These are phyloP conservation scores for Nannochloropsis gaditana DNA, from an alignment of 108 stramenopile species.

Conservation along the genomic window DNA sequence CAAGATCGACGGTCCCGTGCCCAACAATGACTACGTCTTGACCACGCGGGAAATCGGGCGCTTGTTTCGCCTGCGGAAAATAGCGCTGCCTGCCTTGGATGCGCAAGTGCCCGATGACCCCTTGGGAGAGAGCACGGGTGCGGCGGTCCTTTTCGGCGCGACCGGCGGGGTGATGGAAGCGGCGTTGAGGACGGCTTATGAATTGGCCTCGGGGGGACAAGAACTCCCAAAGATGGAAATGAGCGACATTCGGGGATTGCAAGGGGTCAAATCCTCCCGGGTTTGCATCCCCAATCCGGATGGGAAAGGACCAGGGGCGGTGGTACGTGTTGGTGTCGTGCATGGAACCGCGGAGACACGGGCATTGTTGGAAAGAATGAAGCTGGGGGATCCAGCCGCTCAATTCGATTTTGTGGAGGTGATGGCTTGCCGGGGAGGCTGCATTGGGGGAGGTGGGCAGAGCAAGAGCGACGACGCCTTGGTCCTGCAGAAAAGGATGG, in stretches of 20 bases:
- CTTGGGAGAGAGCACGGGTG: slow-evolving; percentile 57
- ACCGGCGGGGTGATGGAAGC: slow-evolving; percentile 62
- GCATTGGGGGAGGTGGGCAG: slow-evolving; percentile 33
- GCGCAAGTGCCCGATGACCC: slow-evolving; percentile 49
- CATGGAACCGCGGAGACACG: slow-evolving; percentile 21
- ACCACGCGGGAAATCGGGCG: slow-evolving; percentile 55
- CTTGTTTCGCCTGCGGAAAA: slow-evolving; percentile 42
- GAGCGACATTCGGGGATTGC: slow-evolving; percentile 25
- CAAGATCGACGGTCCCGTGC: not conserved
- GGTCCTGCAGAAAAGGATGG: not conserved
- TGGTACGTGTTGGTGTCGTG: slow-evolving; percentile 22
- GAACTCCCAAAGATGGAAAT: slow-evolving; percentile 26
- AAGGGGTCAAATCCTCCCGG: slow-evolving; percentile 22
- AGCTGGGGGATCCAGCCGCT: not conserved
- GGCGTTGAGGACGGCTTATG: slow-evolving; percentile 56
- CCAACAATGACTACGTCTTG: slow-evolving; percentile 54
- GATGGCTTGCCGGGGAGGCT: slow-evolving; percentile 33
- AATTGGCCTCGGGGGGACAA: slow-evolving; percentile 8
- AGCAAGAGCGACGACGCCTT: slow-evolving; percentile 21
- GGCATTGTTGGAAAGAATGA: slow-evolving; percentile 19
- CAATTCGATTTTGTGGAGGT: slow-evolving; percentile 30
- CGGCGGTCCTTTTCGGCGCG: slow-evolving; percentile 57
- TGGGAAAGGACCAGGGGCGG: slow-evolving; percentile 18
- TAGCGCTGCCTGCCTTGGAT: slow-evolving; percentile 44
- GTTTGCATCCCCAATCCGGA: slow-evolving; percentile 2